Conservation (phyloP, 768 basidiomycete species). For the Tylopilus balloui region DNA sequence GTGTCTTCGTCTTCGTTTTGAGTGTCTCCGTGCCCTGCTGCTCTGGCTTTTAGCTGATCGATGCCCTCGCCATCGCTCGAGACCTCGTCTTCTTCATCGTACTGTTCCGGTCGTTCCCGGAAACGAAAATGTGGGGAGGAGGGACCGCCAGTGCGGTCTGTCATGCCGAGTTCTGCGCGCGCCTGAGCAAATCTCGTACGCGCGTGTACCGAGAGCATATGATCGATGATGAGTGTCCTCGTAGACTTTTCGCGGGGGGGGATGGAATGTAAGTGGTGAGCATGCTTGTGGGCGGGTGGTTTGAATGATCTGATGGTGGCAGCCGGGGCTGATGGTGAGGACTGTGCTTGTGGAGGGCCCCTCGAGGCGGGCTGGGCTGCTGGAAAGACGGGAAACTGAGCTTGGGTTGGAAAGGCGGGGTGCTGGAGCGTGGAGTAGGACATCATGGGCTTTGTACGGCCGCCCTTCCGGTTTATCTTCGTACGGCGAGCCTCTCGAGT, state of each 20-base stretch:
- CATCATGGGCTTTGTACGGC: conserved; percentile 18
- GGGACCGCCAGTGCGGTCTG: conserved; percentile 70
- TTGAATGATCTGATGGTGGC: conserved; percentile 39
- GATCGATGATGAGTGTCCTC: conserved; percentile 80
- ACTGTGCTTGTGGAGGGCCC: conserved; percentile 5
- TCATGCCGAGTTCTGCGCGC: conserved; percentile 82
- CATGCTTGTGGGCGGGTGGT: conserved; percentile 82
- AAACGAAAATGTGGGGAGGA: conserved; percentile 56
- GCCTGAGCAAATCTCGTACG: conserved; percentile 80
- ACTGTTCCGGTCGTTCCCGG: conserved; percentile 68
- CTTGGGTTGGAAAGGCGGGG: conserved; percentile 16
- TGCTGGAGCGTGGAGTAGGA: conserved; percentile 29
- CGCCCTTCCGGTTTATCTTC: conserved; percentile 21
- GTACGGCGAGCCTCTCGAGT: conserved; percentile 1
- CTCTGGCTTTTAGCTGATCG: conserved; percentile 42
- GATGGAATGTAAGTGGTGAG: conserved; percentile 82
- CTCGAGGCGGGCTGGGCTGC: conserved; percentile 9
- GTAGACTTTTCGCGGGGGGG: conserved; percentile 88
- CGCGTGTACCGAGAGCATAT: conserved; percentile 82
- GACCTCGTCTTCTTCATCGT: conserved; percentile 68
- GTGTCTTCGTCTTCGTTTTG: conserved; percentile 59
- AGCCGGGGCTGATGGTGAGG: conserved; percentile 14
- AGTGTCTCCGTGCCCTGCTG: conserved; percentile 44
- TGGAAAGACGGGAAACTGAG: conserved; percentile 18
- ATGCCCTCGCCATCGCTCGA: conserved; percentile 62